Conservation (phyloP, 2,329 filamentous ascomycete genomes). For the Thielaviopsis cerberus region DNA sequence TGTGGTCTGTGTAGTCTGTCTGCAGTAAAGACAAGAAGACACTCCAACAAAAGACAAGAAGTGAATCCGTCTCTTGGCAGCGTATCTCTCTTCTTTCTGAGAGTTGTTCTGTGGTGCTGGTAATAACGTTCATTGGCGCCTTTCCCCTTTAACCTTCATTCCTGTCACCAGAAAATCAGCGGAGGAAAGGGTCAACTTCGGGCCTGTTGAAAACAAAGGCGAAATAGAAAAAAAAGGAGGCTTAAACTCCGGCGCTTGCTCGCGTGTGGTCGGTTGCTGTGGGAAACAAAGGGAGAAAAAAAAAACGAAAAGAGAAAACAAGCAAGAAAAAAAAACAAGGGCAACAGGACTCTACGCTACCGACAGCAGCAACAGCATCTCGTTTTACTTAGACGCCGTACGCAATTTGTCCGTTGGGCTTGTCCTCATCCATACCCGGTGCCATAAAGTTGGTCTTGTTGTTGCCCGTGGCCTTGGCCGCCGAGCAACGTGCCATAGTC, state of each 20-base stretch:
- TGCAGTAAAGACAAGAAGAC: background rate
- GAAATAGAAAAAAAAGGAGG: background rate
- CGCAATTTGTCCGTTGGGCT: constrained; percentile 40
- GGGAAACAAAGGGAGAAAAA: background rate
- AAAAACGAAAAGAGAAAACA: background rate
- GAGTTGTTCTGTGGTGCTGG: background rate
- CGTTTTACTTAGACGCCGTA: constrained; percentile 31
- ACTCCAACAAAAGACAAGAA: background rate
- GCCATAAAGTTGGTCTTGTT: constrained; percentile 66
- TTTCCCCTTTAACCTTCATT: background rate
- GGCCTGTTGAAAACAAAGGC: background rate
- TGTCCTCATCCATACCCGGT: constrained; percentile 45
- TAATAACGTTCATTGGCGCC: background rate
- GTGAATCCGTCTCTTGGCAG: background rate
- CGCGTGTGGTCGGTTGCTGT: background rate
- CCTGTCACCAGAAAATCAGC: background rate
- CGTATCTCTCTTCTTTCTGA: background rate
- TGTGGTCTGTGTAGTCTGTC: constrained; percentile 1
- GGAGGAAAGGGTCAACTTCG: no score
- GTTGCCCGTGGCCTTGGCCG: constrained; percentile 69
- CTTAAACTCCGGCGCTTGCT: background rate
- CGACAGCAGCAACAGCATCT: background rate
- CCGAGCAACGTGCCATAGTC: constrained; percentile 95
- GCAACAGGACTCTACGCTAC: background rate
- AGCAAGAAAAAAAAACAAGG: background rate